phyloP scores from a whole-genome alignment of 768 basidiomycete species.

The Leccinum ochraceum region DNA sequence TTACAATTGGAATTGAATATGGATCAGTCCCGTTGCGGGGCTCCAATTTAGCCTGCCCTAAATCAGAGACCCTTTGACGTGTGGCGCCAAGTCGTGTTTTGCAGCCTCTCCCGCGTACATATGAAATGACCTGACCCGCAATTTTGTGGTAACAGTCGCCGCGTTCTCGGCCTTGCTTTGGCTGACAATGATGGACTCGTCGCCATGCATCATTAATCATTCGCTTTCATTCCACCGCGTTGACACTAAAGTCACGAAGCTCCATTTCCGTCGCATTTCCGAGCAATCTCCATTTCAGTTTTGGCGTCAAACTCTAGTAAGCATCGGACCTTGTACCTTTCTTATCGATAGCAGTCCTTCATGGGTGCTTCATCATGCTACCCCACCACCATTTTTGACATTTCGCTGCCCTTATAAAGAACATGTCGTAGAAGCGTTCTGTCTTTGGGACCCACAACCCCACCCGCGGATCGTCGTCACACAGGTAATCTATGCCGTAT shows the following conservation, averaged over 20 bases:
- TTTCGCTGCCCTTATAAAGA: conserved; percentile 34
- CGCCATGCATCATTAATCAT: conserved; percentile 7
- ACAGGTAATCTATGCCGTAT: conserved; percentile 33
- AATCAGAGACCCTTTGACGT: conserved; percentile 27
- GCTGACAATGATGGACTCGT: conserved; percentile 6
- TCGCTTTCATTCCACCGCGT: conserved; percentile 17
- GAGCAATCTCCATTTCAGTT: conserved; percentile 21
- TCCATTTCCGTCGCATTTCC: conserved; percentile 30
- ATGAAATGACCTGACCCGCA: conserved; percentile 11
- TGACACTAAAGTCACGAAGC: conserved; percentile 15
- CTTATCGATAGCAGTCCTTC: conserved; percentile 33
- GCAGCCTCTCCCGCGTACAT: background rate
- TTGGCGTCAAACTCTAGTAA: conserved; percentile 17
- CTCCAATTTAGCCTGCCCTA: conserved; percentile 35
- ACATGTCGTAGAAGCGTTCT: conserved; percentile 16
- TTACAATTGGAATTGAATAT: conserved; percentile 24
- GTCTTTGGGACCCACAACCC: conserved; percentile 35
- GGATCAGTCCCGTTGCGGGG: background rate
- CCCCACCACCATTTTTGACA: conserved; percentile 12
- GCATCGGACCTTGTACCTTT: conserved; percentile 26
- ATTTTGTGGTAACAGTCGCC: conserved; percentile 6
- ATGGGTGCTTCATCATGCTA: conserved; percentile 12
- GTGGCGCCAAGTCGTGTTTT: conserved; percentile 17
- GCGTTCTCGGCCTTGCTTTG: conserved; percentile 15
- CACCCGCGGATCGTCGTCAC: conserved; percentile 31